phyloP scores from a whole-genome alignment of 163 green algal species.

The Smithsoniella earleae region DNA sequence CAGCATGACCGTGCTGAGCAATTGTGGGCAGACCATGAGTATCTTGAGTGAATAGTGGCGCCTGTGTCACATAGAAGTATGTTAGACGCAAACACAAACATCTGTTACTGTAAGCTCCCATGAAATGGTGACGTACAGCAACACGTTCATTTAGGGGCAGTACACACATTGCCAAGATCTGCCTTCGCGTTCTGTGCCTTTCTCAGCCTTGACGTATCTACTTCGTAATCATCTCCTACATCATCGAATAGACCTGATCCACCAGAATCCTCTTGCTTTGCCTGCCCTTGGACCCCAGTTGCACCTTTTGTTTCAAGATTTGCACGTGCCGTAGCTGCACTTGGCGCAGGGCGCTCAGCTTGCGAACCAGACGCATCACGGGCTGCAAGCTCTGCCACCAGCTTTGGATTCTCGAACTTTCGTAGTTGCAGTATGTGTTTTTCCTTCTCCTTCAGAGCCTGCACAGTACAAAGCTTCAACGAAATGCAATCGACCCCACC shows the following conservation, averaged over 20 bases:
- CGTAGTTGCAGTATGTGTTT: slow-evolving; percentile 7
- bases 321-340: too few species aligned
- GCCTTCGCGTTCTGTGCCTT: too few species aligned
- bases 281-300: neutral
- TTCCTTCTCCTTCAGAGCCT: slow-evolving; percentile 26
- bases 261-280: neutral
- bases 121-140: too few species aligned
- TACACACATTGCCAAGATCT: too few species aligned
- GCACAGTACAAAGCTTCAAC: neutral
- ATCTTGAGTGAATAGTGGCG: too few species aligned
- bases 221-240: slow-evolving; percentile 28
- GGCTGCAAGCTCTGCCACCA: slow-evolving; percentile 23
- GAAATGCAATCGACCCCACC: neutral
- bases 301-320: too few species aligned
- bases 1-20: neutral
- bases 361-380: neutral
- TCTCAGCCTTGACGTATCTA: slow-evolving; percentile 1
- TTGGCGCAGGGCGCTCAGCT: too few species aligned
- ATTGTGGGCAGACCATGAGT: neutral
- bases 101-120: too few species aligned
- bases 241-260: slow-evolving; percentile 19
- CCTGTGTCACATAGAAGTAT: too few species aligned
- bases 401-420: slow-evolving; percentile 24
- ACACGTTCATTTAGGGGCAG: too few species aligned
- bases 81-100: too few species aligned